These are phyloP conservation scores for Starmerella floris DNA, from an alignment of 805 yeast genomes.

Conservation along the genomic window DNA sequence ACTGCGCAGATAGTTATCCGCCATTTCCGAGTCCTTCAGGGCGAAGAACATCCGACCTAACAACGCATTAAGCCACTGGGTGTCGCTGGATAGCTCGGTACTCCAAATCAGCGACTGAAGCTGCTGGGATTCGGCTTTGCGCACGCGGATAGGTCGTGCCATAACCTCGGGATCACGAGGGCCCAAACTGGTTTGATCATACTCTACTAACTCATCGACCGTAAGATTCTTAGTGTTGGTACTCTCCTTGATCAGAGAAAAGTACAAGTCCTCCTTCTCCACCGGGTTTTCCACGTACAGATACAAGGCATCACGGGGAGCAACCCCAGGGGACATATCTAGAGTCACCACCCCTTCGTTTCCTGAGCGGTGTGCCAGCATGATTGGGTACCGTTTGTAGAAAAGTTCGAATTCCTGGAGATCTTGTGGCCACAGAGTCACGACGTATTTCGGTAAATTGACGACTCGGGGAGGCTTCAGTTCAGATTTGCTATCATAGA, in stretches of 20 bases:
- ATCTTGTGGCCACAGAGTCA: conserved; percentile 74
- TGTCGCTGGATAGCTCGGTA: conserved; percentile 66
- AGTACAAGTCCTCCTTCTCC: conserved; percentile 90
- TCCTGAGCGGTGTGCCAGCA: conserved; percentile 42
- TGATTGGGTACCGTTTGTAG: conserved; percentile 66
- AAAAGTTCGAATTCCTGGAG: conserved; percentile 66
- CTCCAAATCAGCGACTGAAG: conserved; percentile 68
- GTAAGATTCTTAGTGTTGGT: background rate
- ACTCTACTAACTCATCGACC: background rate
- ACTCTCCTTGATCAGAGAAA: conserved; percentile 52
- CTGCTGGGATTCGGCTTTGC: conserved; percentile 55
- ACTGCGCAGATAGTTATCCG: conserved; percentile 43
- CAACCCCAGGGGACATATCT: conserved; percentile 19
- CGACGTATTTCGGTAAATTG: conserved; percentile 55
- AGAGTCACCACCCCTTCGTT: conserved; percentile 21
- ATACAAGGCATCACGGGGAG: conserved; percentile 37
- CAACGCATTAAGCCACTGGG: conserved; percentile 84
- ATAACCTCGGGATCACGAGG: conserved; percentile 43
- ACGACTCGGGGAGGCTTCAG: conserved; percentile 42
- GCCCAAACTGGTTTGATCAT: conserved; percentile 11
- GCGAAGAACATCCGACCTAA: conserved; percentile 72
- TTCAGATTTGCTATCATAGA: conserved; percentile 57
- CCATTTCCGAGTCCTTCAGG: conserved; percentile 54
- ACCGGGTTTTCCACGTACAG: conserved; percentile 64
- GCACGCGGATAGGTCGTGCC: conserved; percentile 64